Evolutionary conservation across 805 yeast species (phyloP).

Genomic region (Soucietia sequanensis): DNA sequence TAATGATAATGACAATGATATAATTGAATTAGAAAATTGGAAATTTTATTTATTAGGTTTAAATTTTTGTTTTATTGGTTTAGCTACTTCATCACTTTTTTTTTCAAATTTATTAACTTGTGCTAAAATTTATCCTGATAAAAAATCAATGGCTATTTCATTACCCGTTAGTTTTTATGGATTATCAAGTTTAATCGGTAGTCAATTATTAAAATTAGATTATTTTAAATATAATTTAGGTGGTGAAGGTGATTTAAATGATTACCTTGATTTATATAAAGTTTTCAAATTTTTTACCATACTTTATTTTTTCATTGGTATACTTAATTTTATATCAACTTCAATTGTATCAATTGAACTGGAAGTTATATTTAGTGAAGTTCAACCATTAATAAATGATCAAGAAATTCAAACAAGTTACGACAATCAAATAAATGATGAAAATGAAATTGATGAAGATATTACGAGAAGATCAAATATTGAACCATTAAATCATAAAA

Average conservation of each 20-base stretch:
- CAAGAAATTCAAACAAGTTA: too few species aligned
- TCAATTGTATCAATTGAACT: constrained; percentile 61
- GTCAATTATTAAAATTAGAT: constrained; percentile 53
- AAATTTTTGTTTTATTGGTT: constrained; percentile 60
- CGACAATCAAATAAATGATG: too few species aligned
- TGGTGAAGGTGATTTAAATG: constrained; percentile 9
- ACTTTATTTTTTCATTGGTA: constrained; percentile 55
- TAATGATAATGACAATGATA: not conserved
- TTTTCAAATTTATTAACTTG: constrained; percentile 74
- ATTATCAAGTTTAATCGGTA: constrained; percentile 69
- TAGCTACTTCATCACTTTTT: constrained; percentile 71
- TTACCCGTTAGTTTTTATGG: constrained; percentile 90
- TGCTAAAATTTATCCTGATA: constrained; percentile 77
- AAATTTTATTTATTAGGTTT: constrained; percentile 32
- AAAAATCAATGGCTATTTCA: constrained; percentile 78
- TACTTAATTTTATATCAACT: constrained; percentile 62
- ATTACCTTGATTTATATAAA: constrained; percentile 43
- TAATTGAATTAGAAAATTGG: not conserved
- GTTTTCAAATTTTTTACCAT: constrained; percentile 54
- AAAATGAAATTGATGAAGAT: constrained; percentile 22
- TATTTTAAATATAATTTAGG: constrained; percentile 29
- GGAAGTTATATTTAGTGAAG: constrained; percentile 39
- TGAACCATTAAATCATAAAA: constrained; percentile 39
- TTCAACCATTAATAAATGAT: constrained; percentile 10
- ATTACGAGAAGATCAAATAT: constrained; percentile 30